Conservation (phyloP, 192 early-diverging fungal genomes). For the Piromyces finnis region DNA sequence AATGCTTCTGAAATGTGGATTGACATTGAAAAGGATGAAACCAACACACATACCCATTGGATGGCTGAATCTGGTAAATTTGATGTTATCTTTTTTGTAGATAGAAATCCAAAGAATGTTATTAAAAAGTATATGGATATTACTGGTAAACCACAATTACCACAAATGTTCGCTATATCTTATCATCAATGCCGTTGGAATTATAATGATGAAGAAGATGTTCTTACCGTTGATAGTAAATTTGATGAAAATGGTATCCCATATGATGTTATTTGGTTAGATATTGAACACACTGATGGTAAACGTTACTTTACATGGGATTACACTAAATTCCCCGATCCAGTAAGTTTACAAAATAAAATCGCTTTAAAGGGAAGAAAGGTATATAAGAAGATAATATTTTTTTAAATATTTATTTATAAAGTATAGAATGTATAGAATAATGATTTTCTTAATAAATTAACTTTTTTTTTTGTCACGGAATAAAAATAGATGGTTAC, state of each 20-base stretch:
- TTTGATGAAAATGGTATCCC: slow-evolving; percentile 87
- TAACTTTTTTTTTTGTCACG: too few relatives aligned
- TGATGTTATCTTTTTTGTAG: slow-evolving; percentile 65
- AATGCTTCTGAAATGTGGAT: slow-evolving; percentile 98
- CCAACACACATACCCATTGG: slow-evolving; percentile 62
- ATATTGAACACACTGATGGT: slow-evolving; percentile 98
- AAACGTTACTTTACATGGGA: slow-evolving; percentile 99
- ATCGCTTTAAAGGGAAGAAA: slow-evolving; percentile 58
- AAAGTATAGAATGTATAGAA: too few relatives aligned
- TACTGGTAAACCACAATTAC: slow-evolving; percentile 67
- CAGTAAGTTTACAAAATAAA: slow-evolving; percentile 59
- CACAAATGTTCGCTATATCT: slow-evolving; percentile 72
- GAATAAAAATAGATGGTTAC: slow-evolving; percentile 93
- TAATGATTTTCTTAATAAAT: too few relatives aligned
- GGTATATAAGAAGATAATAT: slow-evolving; percentile 23
- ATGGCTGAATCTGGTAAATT: slow-evolving; percentile 78
- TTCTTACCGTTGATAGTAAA: slow-evolving; percentile 57
- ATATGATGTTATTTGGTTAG: slow-evolving; percentile 96
- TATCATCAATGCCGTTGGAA: slow-evolving; percentile 99
- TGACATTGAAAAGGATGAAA: slow-evolving; percentile 59
- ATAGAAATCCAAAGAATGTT: slow-evolving; percentile 45
- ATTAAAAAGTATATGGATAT: slow-evolving; percentile 52
- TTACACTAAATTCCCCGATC: slow-evolving; percentile 69
- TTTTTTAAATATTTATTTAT: neutral
- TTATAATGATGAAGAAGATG: slow-evolving; percentile 82